A percentile compares a stretch with the other conserved stretches of the same genome.
These are phyloP conservation scores for Scheffersomyces spartinae DNA, from an alignment of 805 yeast genomes.

Conservation along the genomic window DNA sequence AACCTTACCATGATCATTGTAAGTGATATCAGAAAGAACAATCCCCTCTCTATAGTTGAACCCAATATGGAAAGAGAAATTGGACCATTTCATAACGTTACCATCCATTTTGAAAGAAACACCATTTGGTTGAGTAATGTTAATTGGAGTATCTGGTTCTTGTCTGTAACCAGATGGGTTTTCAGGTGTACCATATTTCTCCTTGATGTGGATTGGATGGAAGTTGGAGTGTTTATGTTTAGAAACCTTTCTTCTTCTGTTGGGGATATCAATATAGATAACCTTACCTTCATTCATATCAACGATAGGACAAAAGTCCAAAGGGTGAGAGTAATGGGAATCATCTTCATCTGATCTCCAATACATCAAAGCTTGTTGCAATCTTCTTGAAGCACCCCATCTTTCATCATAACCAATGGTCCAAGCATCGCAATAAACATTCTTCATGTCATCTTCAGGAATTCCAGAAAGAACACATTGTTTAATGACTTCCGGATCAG, in stretches of 20 bases:
- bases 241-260: slow-evolving; percentile 60
- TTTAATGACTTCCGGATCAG: slow-evolving; percentile 59
- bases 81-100: slow-evolving; percentile 64
- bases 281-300: slow-evolving; percentile 63
- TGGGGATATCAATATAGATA: slow-evolving; percentile 65
- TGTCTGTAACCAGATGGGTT: slow-evolving; percentile 43
- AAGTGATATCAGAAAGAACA: slow-evolving; percentile 60
- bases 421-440: slow-evolving; percentile 58
- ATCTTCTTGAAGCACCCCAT: slow-evolving; percentile 66
- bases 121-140: slow-evolving; percentile 72
- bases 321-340: slow-evolving; percentile 63
- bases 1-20: slow-evolving; percentile 64
- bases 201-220: slow-evolving; percentile 53
- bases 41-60: slow-evolving; percentile 82
- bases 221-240: slow-evolving; percentile 59
- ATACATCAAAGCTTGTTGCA: slow-evolving; percentile 74
- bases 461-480: slow-evolving; percentile 65
- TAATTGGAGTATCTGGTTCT: slow-evolving; percentile 54
- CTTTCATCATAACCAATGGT: slow-evolving; percentile 64
- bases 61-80: slow-evolving; percentile 68
- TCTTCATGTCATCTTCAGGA: slow-evolving; percentile 48
- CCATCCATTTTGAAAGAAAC: slow-evolving; percentile 67
- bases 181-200: slow-evolving; percentile 40
- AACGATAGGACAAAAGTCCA: slow-evolving; percentile 74
- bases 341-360: slow-evolving; percentile 69